Evolutionary conservation across 192 early-diverging fungal species (phyloP).

Genomic region (Gamsiella multidivaricata): DNA sequence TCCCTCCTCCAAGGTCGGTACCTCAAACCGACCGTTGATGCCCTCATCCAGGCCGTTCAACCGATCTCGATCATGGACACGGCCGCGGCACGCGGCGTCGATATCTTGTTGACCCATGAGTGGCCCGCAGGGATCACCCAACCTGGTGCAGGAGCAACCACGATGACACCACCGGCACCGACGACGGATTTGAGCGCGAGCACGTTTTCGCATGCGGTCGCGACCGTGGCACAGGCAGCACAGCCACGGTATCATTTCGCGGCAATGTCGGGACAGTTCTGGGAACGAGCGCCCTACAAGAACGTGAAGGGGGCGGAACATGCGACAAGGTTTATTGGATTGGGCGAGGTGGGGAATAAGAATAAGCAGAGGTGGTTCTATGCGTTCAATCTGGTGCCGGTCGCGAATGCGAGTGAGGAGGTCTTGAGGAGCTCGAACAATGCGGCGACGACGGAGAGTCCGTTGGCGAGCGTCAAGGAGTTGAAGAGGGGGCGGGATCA

Average conservation of each 20-base stretch:
- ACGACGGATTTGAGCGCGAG: constrained; percentile 4
- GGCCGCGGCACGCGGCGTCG: constrained; percentile 62
- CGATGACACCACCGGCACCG: neutral
- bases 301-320: constrained; percentile 65
- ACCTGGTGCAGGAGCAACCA: neutral
- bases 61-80: constrained; percentile 49
- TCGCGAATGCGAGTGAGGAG: constrained; percentile 53
- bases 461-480: constrained; percentile 42
- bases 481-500: constrained; percentile 39
- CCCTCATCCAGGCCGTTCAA: constrained; percentile 28
- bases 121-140: constrained; percentile 74
- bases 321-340: constrained; percentile 87
- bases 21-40: constrained; percentile 41
- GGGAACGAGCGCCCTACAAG: constrained; percentile 86
- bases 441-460: constrained; percentile 65
- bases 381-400: constrained; percentile 85
- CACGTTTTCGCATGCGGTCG: constrained; percentile 51
- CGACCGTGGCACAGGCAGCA: constrained; percentile 57
- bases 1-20: constrained; percentile 30
- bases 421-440: constrained; percentile 49
- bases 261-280: constrained; percentile 72
- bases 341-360: constrained; percentile 74
- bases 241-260: constrained; percentile 95
- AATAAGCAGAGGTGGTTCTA: constrained; percentile 92
- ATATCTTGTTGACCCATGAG: constrained; percentile 87